Evolutionary conservation across 495 filamentous ascomycete genomes (phyloP), one percentile per base, ranked within the genome.

Genomic region (Bacidia gigantensis): DNA sequence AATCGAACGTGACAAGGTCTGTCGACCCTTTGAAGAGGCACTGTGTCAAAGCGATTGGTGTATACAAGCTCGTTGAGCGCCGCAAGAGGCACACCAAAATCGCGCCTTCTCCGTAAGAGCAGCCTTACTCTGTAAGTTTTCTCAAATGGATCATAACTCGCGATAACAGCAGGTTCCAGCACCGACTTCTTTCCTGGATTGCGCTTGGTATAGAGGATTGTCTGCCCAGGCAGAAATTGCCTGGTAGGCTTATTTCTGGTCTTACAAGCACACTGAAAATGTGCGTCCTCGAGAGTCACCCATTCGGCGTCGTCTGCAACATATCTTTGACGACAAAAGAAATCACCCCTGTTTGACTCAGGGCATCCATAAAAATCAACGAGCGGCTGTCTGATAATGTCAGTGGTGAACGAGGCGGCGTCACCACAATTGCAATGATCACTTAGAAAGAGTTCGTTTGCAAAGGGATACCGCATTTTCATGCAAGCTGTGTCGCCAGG

Each of bases 361-460:
- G 76, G 73, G 9, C 44, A 60, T 3, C 71, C 69, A 44, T 73
- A 73, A 67, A 79, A 86, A 23, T 72, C 69, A 1, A 86, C 71
- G 17, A 62, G 49, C 35, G 79, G 69, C n/a, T 70, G 72, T 7
- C 64, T 66, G 11, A 79, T 48, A 7, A 87, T 65, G 29, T 83
- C 73, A 1, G 67, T 57, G 14, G 65, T 65, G 3, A 70, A 55
- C n/a, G 82, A 68, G 26, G 70, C 62, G 5, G 49, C 39, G 42
- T 65, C 70, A 12, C 64, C 63, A 53, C 86, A 89, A 12, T 80
- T 81, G 63, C 86, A 89, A 53, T 89, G 78, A 57, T 87, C 78
- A 0, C 82, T 85, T 9, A 89, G 65, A 60, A 89, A 89, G 0
- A 89, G 64, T 60, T 89, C 86, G 52, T 86, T 82, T 0, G 63